A percentile compares a stretch with the other conserved stretches of the same genome.
These are phyloP conservation scores for Hevea brasiliensis DNA, from an alignment of 345 rosid species.

Conservation along the genomic window DNA sequence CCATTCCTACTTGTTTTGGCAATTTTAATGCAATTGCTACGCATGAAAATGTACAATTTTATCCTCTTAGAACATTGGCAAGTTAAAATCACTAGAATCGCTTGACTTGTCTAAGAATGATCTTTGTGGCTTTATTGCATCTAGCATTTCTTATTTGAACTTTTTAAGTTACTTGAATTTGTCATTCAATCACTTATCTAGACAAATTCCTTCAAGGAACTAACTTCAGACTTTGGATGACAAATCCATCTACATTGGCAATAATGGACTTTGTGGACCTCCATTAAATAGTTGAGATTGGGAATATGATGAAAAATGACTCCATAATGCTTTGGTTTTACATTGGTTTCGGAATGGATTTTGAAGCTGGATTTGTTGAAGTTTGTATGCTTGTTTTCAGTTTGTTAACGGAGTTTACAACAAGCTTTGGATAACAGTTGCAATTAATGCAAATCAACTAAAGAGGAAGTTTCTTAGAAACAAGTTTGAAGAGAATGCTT, in stretches of 20 bases:
- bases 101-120: constrained; percentile 41
- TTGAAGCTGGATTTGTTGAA: constrained; percentile 9
- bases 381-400: background rate
- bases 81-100: constrained; percentile 31
- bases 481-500: too few species aligned
- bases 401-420: too few species aligned
- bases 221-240: too few species aligned
- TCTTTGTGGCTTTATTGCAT: constrained; percentile 47
- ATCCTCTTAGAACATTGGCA: constrained; percentile 33
- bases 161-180: constrained; percentile 35
- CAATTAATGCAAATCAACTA: too few species aligned
- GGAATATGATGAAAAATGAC: too few species aligned
- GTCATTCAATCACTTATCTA: constrained; percentile 41
- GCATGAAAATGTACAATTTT: too few species aligned
- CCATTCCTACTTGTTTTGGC: background rate
- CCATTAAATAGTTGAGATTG: background rate
- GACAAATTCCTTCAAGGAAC: too few species aligned
- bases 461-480: too few species aligned
- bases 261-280: background rate
- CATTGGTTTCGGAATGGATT: background rate
- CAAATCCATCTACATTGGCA: too few species aligned
- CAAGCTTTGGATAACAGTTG: too few species aligned
- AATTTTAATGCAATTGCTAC: background rate
- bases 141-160: constrained; percentile 35
- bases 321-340: background rate